Conservation (phyloP, 2,329 filamentous ascomycete genomes). For the Aspergillus fumigatiaffinis region DNA sequence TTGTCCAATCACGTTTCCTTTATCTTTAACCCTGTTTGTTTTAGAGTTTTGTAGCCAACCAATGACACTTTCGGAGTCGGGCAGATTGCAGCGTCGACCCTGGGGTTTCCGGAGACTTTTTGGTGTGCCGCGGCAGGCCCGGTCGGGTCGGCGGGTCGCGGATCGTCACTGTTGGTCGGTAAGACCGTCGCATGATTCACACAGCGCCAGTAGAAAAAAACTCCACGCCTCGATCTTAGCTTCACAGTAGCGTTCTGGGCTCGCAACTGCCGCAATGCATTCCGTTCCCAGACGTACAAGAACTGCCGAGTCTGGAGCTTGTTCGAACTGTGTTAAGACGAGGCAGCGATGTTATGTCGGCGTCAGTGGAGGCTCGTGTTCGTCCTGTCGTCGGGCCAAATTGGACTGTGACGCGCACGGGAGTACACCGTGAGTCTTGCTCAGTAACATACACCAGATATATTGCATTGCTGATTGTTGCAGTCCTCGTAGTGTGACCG, state of each 20-base stretch:
- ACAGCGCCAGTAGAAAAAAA: background rate
- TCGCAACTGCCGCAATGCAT: background rate
- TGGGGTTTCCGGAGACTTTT: background rate
- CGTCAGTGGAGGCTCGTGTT: constrained; percentile 5
- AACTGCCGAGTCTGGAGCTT: constrained; percentile 6
- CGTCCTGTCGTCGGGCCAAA: constrained; percentile 5
- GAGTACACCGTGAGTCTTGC: background rate
- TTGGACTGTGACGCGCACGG: constrained; percentile 1
- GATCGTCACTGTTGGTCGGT: background rate
- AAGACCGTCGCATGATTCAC: background rate
- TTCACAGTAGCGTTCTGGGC: background rate
- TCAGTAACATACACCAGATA: background rate
- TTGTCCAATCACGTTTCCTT: no score
- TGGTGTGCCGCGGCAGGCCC: background rate
- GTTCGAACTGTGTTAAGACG: constrained; percentile 5
- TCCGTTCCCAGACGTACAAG: background rate
- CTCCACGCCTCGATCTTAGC: background rate
- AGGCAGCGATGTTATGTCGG: constrained; percentile 9
- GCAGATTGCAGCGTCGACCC: background rate
- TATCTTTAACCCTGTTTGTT: no score
- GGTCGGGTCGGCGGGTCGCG: background rate
- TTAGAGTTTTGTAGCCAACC: background rate
- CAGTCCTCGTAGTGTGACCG: background rate
- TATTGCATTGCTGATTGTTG: background rate
- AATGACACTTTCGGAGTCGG: background rate